A percentile compares a stretch with the other conserved stretches of the same genome.
These are phyloP conservation scores for Sugiyamaella xylanicola DNA, from an alignment of 1,139 yeast species.

Conservation along the genomic window DNA sequence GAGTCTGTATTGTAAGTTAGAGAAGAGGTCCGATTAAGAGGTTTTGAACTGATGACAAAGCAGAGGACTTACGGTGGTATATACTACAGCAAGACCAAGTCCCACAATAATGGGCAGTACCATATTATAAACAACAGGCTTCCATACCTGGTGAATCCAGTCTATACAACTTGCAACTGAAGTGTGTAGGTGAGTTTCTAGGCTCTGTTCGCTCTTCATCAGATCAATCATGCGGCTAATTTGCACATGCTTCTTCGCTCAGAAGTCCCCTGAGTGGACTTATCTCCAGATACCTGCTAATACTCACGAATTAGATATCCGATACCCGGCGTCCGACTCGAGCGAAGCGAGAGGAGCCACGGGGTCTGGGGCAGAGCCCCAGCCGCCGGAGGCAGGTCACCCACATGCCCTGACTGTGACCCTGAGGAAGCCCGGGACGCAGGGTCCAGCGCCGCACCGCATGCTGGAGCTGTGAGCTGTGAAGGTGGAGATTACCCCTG, in stretches of 20 bases:
- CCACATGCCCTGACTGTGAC: too few species aligned
- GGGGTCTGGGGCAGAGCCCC: slow-evolving; percentile 2
- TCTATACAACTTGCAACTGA: not conserved
- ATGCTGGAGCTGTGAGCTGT: not conserved
- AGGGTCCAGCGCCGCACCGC: slow-evolving; percentile 12
- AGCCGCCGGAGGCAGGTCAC: not conserved
- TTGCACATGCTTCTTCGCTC: too few species aligned
- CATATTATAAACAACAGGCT: slow-evolving; percentile 14
- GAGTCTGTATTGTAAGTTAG: slow-evolving; percentile 18
- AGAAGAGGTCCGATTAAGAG: not conserved
- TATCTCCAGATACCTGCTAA: too few species aligned
- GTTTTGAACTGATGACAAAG: not conserved
- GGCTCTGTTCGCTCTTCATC: too few species aligned
- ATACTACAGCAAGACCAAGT: slow-evolving; percentile 33
- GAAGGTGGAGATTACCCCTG: not conserved
- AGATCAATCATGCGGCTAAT: too few species aligned
- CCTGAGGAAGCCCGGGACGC: too few species aligned
- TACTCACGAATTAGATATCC: too few species aligned
- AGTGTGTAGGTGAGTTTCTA: too few species aligned
- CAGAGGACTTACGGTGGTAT: slow-evolving; percentile 32
- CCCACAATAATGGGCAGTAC: slow-evolving; percentile 33
- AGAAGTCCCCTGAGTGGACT: too few species aligned
- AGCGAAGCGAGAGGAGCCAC: slow-evolving; percentile 2
- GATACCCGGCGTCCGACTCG: too few species aligned
- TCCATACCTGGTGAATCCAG: not conserved